phyloP scores from a whole-genome alignment of 768 basidiomycete genomes.

The Myochromella boudieri region DNA sequence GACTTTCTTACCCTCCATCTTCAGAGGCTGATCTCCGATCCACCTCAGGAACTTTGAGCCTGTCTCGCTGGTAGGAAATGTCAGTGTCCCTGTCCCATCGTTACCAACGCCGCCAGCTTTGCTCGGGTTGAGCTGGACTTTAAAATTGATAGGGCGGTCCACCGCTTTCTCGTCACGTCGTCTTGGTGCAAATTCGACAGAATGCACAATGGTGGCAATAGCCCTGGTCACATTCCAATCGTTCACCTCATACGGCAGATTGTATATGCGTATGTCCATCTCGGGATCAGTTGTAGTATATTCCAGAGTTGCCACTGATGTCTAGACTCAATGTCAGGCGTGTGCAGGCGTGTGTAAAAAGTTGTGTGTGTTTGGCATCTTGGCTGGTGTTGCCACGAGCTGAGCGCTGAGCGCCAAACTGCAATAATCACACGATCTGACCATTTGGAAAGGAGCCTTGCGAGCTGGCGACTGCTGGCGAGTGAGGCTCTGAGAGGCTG shows the following conservation, averaged over 20 bases:
- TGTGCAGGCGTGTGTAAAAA: no score
- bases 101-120: conserved; percentile 52
- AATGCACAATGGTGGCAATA: conserved; percentile 59
- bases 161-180: conserved; percentile 29
- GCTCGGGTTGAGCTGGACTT: conserved; percentile 50
- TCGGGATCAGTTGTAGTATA: no score
- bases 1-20: conserved; percentile 41
- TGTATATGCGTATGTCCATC: conserved; percentile 39
- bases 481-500: no score
- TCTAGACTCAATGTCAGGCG: no score
- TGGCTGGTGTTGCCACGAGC: no score
- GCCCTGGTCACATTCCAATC: conserved; percentile 57
- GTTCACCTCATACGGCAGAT: conserved; percentile 41
- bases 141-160: conserved; percentile 55
- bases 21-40: conserved; percentile 40
- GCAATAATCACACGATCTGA: no score
- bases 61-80: conserved; percentile 33
- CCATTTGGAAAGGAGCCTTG: no score
- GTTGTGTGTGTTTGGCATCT: no score
- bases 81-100: conserved; percentile 47
- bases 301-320: no score
- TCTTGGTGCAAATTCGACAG: conserved; percentile 43
- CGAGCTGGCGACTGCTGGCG: no score
- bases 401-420: no score
- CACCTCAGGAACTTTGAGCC: conserved; percentile 49